Evolutionary conservation across 2,329 filamentous ascomycete genomes (phyloP).

Genomic region (Aureobasidium sp.): DNA sequence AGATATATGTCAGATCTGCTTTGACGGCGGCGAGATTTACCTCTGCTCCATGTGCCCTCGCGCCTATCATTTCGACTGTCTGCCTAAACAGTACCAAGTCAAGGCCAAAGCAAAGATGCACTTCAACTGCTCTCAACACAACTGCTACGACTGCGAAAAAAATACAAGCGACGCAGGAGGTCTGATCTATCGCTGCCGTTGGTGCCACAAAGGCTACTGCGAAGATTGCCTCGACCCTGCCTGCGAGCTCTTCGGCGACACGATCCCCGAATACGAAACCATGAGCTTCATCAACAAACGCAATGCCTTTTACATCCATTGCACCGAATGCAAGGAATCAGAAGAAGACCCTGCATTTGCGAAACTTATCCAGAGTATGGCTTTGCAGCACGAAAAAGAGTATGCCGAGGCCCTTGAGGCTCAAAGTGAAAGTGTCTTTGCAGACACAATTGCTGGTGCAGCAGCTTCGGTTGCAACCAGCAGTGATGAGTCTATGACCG

Average conservation of each 20-base stretch:
- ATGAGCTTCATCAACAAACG: conserved; percentile 37
- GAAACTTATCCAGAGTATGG: background rate
- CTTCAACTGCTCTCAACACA: conserved; percentile 51
- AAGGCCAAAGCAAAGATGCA: conserved; percentile 36
- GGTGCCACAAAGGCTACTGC: conserved; percentile 50
- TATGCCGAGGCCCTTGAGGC: background rate
- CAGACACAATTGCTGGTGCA: background rate
- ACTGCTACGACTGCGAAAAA: conserved; percentile 47
- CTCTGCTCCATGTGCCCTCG: conserved; percentile 49
- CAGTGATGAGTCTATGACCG: conserved; percentile 7
- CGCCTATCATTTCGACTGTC: conserved; percentile 47
- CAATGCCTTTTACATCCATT: conserved; percentile 49
- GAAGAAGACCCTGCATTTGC: conserved; percentile 25
- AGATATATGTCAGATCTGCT: conserved; percentile 47
- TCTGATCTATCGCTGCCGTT: conserved; percentile 47
- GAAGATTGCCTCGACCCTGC: conserved; percentile 51
- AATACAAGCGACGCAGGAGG: conserved; percentile 45
- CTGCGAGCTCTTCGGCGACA: conserved; percentile 45
- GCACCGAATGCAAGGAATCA: conserved; percentile 38
- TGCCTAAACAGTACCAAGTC: conserved; percentile 36
- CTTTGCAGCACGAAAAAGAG: background rate
- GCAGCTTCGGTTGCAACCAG: background rate
- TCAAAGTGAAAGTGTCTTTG: background rate
- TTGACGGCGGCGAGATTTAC: conserved; percentile 42
- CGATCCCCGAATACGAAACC: conserved; percentile 47